Evolutionary conservation across 768 basidiomycete species (phyloP).

Genomic region (Coprinellus aureogranulatus): DNA sequence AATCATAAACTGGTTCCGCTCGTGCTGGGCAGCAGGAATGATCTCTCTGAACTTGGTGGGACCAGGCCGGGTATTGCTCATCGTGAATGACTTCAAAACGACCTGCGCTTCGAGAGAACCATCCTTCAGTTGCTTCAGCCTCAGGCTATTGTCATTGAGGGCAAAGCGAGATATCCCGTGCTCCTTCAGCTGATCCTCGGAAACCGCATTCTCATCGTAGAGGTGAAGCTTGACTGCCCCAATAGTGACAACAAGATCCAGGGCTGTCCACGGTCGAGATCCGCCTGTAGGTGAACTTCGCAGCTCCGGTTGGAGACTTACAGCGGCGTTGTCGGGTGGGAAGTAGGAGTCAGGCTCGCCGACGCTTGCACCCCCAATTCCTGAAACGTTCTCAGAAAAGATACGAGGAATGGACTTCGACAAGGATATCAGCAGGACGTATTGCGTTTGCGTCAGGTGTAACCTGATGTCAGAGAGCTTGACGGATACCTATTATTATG

Average conservation of each 20-base stretch:
- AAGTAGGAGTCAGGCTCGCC: neutral
- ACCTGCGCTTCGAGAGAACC: conserved; percentile 86
- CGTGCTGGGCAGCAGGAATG: conserved; percentile 86
- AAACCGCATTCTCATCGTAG: conserved; percentile 67
- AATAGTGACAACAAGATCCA: conserved; percentile 75
- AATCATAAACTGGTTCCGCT: conserved; percentile 90
- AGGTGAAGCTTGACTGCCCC: conserved; percentile 78
- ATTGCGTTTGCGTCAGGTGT: conserved; percentile 82
- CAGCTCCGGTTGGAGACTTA: conserved; percentile 63
- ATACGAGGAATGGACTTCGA: no score
- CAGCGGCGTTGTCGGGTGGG: conserved; percentile 7
- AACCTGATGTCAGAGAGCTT: conserved; percentile 82
- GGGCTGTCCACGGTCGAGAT: conserved; percentile 50
- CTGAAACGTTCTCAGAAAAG: conserved; percentile 16
- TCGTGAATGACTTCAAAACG: conserved; percentile 85
- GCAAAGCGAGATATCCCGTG: conserved; percentile 86
- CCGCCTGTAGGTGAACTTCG: conserved; percentile 27
- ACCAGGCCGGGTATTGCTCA: conserved; percentile 84
- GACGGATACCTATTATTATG: conserved; percentile 54
- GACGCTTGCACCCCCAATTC: conserved; percentile 8
- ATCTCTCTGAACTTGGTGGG: conserved; percentile 89
- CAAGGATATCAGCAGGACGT: conserved; percentile 68
- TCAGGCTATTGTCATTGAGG: conserved; percentile 72
- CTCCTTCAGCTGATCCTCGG: conserved; percentile 57
- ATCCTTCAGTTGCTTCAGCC: conserved; percentile 79